Base-by-base conservation (phyloP, 1,139 yeast genomes). In the Suhomyces anneliseae region DNA sequence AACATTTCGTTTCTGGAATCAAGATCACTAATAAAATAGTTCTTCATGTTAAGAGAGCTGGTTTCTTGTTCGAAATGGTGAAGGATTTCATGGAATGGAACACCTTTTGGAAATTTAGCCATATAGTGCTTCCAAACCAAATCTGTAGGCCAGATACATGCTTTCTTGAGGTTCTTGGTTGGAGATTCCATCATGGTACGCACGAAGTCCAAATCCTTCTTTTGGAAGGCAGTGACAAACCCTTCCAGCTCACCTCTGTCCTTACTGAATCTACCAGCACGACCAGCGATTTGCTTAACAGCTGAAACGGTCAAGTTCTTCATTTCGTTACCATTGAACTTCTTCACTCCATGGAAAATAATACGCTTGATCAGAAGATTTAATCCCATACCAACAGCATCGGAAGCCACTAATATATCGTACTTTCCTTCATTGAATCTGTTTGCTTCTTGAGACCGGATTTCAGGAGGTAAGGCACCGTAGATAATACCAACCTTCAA, bases 381-480 rank as follows among this genome's bases (percentile, higher is more conserved):
- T 45, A 93, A 74, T 0, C 99, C 99, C 98, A 93, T 93, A 2
- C 99, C 99, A 49, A 93, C 83, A 0, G 99, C 99, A 70, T 93
- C 99, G 0, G 97, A 88, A 0, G 99, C 98, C 4, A 93, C 89
- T 40, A 93, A 70, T 24, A 87, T 78, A 58, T 92, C 95, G 53
- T 83, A 86, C 39, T 79, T 78, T 3, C 95, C 95, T 24, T 64
- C 69, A 59, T 93, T 93, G 64, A 93, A 93, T 38, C 81, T 74
- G 33, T 73, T 68, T 0, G 98, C 97, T 60, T 93, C 97, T 54
- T 82, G 81, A 2, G 92, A 81, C 55, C 99, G 77, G 1, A 95
- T 90, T 65, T 93, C 99, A 0, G 99, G 97, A 0, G 99, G 99
- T 42, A 95, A 72, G 0, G 96, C 95, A 12, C 99, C 99, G 60